A percentile compares a stretch with the other conserved stretches of the same genome.
phyloP scores from a whole-genome alignment of 495 filamentous ascomycete species.

The Hypomontagnella submonticulosa region DNA sequence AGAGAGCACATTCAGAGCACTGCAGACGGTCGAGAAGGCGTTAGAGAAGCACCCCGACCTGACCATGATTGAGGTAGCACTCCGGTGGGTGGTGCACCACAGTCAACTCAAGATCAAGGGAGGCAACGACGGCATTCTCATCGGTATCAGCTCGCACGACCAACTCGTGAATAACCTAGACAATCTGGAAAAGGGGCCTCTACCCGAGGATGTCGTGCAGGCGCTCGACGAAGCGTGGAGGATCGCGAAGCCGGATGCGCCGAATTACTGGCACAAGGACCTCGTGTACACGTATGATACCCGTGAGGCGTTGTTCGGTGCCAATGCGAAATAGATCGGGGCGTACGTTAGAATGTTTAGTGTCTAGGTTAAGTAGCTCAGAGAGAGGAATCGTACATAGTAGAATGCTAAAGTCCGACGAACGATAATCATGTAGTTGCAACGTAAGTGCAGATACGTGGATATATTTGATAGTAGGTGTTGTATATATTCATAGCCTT shows the following conservation, averaged over 20 bases:
- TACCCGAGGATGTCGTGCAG: slow-evolving; percentile 85
- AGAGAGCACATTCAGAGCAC: slow-evolving; percentile 79
- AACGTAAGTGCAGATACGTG: not conserved
- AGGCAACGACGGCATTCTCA: slow-evolving; percentile 82
- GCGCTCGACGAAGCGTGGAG: slow-evolving; percentile 82
- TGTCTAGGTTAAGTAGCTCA: not conserved
- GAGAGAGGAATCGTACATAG: not conserved
- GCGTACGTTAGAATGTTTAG: not conserved
- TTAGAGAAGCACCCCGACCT: slow-evolving; percentile 74
- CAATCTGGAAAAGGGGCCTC: slow-evolving; percentile 84
- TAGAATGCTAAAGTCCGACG: no score
- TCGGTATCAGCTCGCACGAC: slow-evolving; percentile 78
- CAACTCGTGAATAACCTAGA: slow-evolving; percentile 82
- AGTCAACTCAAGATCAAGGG: slow-evolving; percentile 78
- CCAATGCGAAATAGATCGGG: slow-evolving; percentile 46
- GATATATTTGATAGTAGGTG: not conserved
- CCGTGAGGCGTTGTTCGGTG: slow-evolving; percentile 69
- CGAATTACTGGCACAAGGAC: slow-evolving; percentile 81
- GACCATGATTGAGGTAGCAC: slow-evolving; percentile 82
- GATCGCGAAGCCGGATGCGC: slow-evolving; percentile 71
- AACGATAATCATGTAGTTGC: not conserved
- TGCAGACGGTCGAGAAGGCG: slow-evolving; percentile 77
- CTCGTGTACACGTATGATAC: slow-evolving; percentile 81
- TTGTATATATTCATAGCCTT: no score
- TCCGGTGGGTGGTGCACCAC: slow-evolving; percentile 86